phyloP scores from a whole-genome alignment of 208 protist genomes.

The Balamuthia mandrillaris region DNA sequence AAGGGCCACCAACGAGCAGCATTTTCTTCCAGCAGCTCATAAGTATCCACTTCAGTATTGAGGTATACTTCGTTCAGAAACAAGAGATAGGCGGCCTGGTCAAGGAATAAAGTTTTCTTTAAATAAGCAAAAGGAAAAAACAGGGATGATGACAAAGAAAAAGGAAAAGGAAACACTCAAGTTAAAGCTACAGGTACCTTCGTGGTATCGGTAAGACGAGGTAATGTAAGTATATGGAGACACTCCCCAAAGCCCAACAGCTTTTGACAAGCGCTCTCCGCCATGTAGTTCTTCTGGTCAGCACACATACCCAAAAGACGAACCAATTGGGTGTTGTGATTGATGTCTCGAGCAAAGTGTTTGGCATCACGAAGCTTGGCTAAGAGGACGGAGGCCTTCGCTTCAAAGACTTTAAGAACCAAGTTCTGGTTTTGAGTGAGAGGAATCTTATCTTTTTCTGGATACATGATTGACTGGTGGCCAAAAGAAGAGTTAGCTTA shows the following conservation, averaged over 20 bases:
- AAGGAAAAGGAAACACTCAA: no score
- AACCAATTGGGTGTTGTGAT: constrained; percentile 35
- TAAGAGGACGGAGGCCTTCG: no score
- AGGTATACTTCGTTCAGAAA: constrained; percentile 38
- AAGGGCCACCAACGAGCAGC: no score
- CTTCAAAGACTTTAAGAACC: constrained; percentile 7
- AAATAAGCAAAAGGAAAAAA: no score
- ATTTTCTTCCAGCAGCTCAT: no score
- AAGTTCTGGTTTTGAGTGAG: not conserved
- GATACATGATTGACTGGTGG: constrained; percentile 6
- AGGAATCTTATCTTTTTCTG: not conserved
- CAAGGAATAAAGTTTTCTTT: no score
- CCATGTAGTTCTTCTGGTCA: constrained; percentile 37
- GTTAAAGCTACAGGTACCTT: constrained; percentile 14
- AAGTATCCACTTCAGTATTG: constrained; percentile 34
- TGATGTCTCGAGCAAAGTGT: not conserved
- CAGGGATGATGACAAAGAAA: no score
- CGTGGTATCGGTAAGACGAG: not conserved
- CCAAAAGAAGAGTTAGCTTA: no score
- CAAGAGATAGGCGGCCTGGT: constrained; percentile 5
- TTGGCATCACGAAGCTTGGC: not conserved
- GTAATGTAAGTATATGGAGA: constrained; percentile 4
- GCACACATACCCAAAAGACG: constrained; percentile 23
- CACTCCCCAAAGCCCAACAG: constrained; percentile 4
- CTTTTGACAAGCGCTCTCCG: constrained; percentile 38